These are phyloP conservation scores for Omphalotus guepiniiformis DNA, from an alignment of 768 basidiomycete genomes.

Conservation along the genomic window DNA sequence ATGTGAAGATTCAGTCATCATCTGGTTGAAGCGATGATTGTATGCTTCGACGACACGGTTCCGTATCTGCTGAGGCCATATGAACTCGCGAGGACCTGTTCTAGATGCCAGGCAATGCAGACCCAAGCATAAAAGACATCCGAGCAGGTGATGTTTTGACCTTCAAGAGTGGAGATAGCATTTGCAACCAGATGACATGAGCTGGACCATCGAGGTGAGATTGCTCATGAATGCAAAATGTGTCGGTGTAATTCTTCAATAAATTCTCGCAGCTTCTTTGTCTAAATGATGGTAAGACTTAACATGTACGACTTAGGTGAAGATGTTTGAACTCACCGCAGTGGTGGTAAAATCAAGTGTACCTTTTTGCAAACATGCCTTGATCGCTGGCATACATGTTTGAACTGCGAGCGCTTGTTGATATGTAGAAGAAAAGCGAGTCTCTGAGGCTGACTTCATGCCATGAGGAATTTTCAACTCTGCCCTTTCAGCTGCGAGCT, in stretches of 20 bases:
- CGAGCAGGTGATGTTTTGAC: slow-evolving; percentile 23
- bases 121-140: slow-evolving; percentile 28
- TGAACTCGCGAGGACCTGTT: slow-evolving; percentile 14
- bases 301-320: not conserved
- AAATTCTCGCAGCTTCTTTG: not conserved
- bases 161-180: slow-evolving; percentile 23
- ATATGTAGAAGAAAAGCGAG: slow-evolving; percentile 23
- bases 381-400: slow-evolving; percentile 19
- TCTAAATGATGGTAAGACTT: not conserved
- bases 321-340: slow-evolving; percentile 14
- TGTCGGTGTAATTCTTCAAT: not conserved
- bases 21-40: slow-evolving; percentile 23
- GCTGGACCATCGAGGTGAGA: slow-evolving; percentile 15
- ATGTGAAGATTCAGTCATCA: slow-evolving; percentile 27
- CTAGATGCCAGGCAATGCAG: slow-evolving; percentile 24
- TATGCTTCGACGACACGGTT: slow-evolving; percentile 18
- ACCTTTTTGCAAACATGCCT: slow-evolving; percentile 10
- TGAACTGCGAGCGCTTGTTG: slow-evolving; percentile 18
- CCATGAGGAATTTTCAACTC: slow-evolving; percentile 15
- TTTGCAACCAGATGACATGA: slow-evolving; percentile 18
- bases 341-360: slow-evolving; percentile 20
- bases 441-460: slow-evolving; percentile 21
- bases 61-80: too few species aligned
- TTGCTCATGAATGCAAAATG: slow-evolving; percentile 12
- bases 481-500: slow-evolving; percentile 17